Base-by-base conservation (phyloP, 805 yeast species). In the Jamesozyma hellenica region DNA sequence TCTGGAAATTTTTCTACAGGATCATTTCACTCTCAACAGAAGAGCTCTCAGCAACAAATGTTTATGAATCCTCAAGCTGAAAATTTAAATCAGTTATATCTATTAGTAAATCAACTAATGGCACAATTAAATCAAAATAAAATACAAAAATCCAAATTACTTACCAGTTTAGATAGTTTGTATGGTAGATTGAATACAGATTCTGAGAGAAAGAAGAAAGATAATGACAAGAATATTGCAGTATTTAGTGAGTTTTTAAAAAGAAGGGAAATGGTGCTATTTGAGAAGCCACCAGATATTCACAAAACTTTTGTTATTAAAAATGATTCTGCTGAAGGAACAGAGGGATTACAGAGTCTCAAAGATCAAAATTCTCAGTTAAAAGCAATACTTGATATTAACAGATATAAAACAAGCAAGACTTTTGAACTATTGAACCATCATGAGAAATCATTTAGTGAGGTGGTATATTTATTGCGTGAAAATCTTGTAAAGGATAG, bases 61-160 rank as follows among this genome's bases (percentile, higher is more conserved):
- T 53, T 49, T 29, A 48, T 54, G 53, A 51, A 47, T 26, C 54
- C 57, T 2, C 58, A 55, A 34, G 45, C 56, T 4, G 60, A 55
- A 33, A 53, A 53, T 32, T 40, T 55, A 29, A 41, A 42, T 8
- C 48, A 53, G 23, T 37, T 55, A 47, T 53, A 55, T 35, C 36
- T 40, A n/a, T 40, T 53, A 31, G 52, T 51, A 8, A 44, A 49
- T 9, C 41, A 36, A 25, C 44, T 55, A 11, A 36, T 48, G 18
- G 33, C 25, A 2, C 53, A 50, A 30, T 29, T 53, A 42, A 32
- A 40, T 13, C 42, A 41, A 23, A 55, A 55, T 38, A 46, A 53
- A 35, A 25, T 26, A 9, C 44, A 49, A 29, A 47, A 53, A 30
- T 48, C 46, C n/a, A 42, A 41, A 3, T 36, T 55, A 4, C 23